Base-by-base conservation (phyloP, 2,329 filamentous ascomycete genomes). In the Fusarium zealandicum region DNA sequence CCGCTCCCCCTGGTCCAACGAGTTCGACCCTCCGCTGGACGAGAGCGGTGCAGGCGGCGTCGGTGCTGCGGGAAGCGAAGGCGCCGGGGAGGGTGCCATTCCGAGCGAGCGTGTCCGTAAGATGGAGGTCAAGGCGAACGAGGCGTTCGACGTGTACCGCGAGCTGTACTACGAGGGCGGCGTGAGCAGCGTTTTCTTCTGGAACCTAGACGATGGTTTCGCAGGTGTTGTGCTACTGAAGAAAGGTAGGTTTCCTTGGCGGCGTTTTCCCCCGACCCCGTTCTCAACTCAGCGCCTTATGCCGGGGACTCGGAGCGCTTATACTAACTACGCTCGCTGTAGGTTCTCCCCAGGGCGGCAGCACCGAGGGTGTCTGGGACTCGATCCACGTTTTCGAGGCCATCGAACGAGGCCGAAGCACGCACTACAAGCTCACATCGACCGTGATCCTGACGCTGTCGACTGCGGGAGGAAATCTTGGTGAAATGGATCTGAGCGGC, bases 311-410 rank as follows among this genome's bases (percentile, higher is more conserved):
- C 14, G n/a, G 28, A 22, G 28, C n/a, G 13, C 6, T 16, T 37
- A 38, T 14, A 36, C 59, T 66, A 48, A 67, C 52, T 35, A 14
- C 17, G 39, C 14, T 49, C 27, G 41, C 28, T 55, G 10, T 17
- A 93, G 89, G 84, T 70, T 89, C 84, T 65, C 86, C 81, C 51
- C 87, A 82, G 58, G 84, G 82, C 65, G 83, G 79, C 72, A 84
- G 82, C 65, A 87, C 84, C 69, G 84, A 90, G 51, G 93, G 92
- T 53, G 88, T 92, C 49, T 99, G 95, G 95, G 95, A 99, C 78
- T 96, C 91, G 63, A 98, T 99, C 72, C 95, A 99, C 79, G 95
- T 99, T 64, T 96, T 99, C 74, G 95, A 99, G 75, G 92, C 93
- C 54, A 92, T 92, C 69, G 95, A 99, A 74, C 89, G 92, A 63